Base-by-base conservation (phyloP, 2,329 filamentous ascomycete species). In the Cladophialophora bantiana region DNA sequence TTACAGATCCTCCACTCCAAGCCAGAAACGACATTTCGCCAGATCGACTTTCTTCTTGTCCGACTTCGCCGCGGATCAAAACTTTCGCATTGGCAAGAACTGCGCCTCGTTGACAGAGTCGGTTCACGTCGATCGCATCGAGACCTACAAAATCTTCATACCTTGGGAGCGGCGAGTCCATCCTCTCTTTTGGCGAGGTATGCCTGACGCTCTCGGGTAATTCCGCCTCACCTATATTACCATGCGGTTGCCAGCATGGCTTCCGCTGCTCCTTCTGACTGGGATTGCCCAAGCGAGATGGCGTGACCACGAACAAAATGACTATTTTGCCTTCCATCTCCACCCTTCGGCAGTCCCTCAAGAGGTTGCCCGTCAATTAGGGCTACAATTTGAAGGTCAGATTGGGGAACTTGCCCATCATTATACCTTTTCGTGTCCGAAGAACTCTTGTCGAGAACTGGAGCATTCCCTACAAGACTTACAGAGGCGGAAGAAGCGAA, bases 311-410 rank as follows among this genome's bases (percentile, higher is more conserved):
- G 86, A 90, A 58, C 84, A 86, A 45, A 88, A 93, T 79, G 94
- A 99, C 79, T 98, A 96, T 81, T 97, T 98, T 78, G 93, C 96
- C 70, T 84, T 99, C 55, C 91, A 97, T 72, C 86, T 99, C 74
- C 87, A 90, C 66, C 81, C 86, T 12, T 83, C 85, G 42, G 83
- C 86, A 6, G 84, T 88, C 13, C 93, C 93, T 15, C 80, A 85
- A 31, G 83, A 90, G 48, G 83, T 97, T 70, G 93, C 93, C 34
- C 81, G 83, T 54, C 84, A 88, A 26, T 82, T 99, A 7, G 93
- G 92, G 20, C 83, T 97, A 56, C 84, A 86, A 53, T 89, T 97
- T 78, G 91, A 97, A 74, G 94, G 94, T 42, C 87, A 87, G 55
- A 84, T 98, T 18, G 91, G 91, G 71, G 87, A 92, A 74, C 85